Conservation (phyloP, 2,329 filamentous ascomycete species). For the Nectriaceae sp. region DNA sequence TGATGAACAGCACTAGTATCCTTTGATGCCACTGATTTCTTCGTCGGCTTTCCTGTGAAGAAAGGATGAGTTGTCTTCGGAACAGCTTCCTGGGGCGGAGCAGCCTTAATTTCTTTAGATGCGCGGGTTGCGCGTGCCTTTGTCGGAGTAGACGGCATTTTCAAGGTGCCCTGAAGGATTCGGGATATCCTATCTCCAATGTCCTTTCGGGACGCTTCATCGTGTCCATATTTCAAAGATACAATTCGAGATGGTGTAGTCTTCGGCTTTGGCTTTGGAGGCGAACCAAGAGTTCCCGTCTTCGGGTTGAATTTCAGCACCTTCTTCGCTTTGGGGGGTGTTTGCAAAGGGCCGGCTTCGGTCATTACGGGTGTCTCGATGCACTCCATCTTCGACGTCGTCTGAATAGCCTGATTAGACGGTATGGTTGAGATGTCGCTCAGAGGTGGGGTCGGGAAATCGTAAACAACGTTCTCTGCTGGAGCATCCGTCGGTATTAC, state of each 20-base stretch:
- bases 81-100: slow-evolving; percentile 20
- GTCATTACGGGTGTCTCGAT: no score
- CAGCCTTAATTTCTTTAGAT: slow-evolving; percentile 21
- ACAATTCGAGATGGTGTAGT: slow-evolving; percentile 45
- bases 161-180: slow-evolving; percentile 51
- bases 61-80: slow-evolving; percentile 45
- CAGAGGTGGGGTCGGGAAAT: slow-evolving; percentile 15
- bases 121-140: slow-evolving; percentile 27
- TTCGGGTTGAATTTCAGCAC: slow-evolving; percentile 59
- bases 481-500: slow-evolving; percentile 9
- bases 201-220: slow-evolving; percentile 43
- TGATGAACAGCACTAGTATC: slow-evolving; percentile 21
- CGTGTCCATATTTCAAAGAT: slow-evolving; percentile 60
- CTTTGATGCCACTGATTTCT: slow-evolving; percentile 16
- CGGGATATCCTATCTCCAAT: slow-evolving; percentile 63
- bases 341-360: no score
- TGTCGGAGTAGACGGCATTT: slow-evolving; percentile 25
- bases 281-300: slow-evolving; percentile 64
- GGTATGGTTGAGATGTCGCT: slow-evolving; percentile 13
- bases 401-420: slow-evolving; percentile 1
- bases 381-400: slow-evolving; percentile 3
- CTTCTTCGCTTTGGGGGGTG: slow-evolving; percentile 43
- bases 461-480: slow-evolving; percentile 2
- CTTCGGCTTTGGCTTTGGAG: slow-evolving; percentile 54
- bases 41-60: slow-evolving; percentile 40